phyloP scores from a whole-genome alignment of 441 rosid genomes.

The Mallotus repandus region DNA sequence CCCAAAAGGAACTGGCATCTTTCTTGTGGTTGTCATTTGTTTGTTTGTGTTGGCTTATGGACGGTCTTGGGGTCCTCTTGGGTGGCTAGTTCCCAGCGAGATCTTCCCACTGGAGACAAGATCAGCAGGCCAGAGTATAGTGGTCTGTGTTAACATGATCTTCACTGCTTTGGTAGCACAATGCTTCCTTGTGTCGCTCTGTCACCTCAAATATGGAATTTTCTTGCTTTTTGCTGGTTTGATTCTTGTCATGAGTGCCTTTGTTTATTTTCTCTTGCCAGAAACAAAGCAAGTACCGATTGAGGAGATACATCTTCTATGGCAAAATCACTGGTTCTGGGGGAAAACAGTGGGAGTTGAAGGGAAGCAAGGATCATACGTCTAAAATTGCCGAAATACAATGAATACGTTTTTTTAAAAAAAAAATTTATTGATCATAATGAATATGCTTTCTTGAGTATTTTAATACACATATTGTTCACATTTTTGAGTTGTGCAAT shows the following conservation, averaged over 20 bases:
- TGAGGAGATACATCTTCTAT: slow-evolving; percentile 75
- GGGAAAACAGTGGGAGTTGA: slow-evolving; percentile 42
- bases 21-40: slow-evolving; percentile 68
- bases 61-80: slow-evolving; percentile 95
- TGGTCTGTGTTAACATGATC: slow-evolving; percentile 76
- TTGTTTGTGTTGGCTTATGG: slow-evolving; percentile 81
- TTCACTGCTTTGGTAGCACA: slow-evolving; percentile 93
- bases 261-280: slow-evolving; percentile 71
- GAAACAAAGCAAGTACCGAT: slow-evolving; percentile 89
- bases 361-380: not conserved
- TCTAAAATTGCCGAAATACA: not conserved
- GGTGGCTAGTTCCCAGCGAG: slow-evolving; percentile 93
- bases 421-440: too few relatives aligned
- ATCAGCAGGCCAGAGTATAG: slow-evolving; percentile 84
- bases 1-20: slow-evolving; percentile 41
- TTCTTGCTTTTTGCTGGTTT: slow-evolving; percentile 69
- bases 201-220: slow-evolving; percentile 72
- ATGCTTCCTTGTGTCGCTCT: slow-evolving; percentile 66
- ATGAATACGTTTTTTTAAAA: not conserved
- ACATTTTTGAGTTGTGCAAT: not conserved
- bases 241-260: slow-evolving; percentile 61
- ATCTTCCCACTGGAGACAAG: slow-evolving; percentile 78
- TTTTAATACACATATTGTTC: not conserved
- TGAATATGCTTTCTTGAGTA: not conserved
- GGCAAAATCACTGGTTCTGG: slow-evolving; percentile 83